Evolutionary conservation across 768 basidiomycete genomes (phyloP).

Genomic region (Sporobolomyces pararoseus): DNA sequence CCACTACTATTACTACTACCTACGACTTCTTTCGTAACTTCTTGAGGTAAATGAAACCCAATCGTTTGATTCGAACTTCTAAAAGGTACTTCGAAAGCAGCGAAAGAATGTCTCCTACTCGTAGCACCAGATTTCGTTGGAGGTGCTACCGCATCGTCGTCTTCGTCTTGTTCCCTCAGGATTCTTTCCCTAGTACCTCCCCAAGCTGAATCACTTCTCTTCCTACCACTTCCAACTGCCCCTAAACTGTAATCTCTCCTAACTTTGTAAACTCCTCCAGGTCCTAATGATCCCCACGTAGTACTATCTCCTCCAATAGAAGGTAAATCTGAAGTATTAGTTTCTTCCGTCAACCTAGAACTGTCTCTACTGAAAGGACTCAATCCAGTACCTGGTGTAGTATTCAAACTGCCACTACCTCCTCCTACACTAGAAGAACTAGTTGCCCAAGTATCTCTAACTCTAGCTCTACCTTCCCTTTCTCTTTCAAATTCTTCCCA

Average conservation of each 20-base stretch:
- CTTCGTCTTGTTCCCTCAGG: conserved; percentile 36
- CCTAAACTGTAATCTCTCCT: conserved; percentile 39
- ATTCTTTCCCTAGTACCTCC: conserved; percentile 23
- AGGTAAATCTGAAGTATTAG: not conserved
- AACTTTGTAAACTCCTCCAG: conserved; percentile 19
- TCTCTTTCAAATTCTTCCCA: conserved; percentile 29
- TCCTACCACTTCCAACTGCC: conserved; percentile 40
- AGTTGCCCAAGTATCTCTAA: conserved; percentile 16
- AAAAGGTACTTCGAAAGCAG: conserved; percentile 39
- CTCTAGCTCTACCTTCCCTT: conserved; percentile 19
- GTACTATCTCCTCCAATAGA: not conserved
- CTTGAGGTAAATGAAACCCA: conserved; percentile 43
- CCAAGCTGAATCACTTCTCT: conserved; percentile 37
- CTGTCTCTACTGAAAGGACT: conserved; percentile 38
- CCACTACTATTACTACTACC: not conserved
- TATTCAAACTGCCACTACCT: not conserved
- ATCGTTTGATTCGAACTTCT: conserved; percentile 24
- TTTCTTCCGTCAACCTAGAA: conserved; percentile 4
- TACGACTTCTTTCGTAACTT: not conserved
- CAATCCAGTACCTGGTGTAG: not conserved
- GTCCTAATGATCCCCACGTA: not conserved
- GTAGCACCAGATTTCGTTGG: conserved; percentile 45
- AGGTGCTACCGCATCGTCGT: conserved; percentile 35
- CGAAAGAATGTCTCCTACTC: conserved; percentile 44
- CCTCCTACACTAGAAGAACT: not conserved